Conservation (phyloP, 345 rosid genomes). For the Acer campestre region DNA sequence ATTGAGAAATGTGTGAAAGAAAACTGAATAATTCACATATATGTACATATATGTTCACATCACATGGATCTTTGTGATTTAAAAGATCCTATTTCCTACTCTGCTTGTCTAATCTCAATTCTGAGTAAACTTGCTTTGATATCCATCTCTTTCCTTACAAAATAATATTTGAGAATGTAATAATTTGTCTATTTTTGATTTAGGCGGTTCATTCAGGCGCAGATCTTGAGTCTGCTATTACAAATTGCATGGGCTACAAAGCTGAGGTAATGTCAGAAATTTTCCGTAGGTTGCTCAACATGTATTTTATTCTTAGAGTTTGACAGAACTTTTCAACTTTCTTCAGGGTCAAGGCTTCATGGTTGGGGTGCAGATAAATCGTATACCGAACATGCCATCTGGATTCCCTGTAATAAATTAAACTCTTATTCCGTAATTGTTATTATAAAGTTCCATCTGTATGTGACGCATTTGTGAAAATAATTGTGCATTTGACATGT, state of each 20-base stretch:
- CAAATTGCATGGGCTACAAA: slow-evolving; percentile 94
- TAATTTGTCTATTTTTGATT: slow-evolving; percentile 23
- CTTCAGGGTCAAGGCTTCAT: slow-evolving; percentile 96
- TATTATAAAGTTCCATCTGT: slow-evolving; percentile 15
- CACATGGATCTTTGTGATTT: background rate
- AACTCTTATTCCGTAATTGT: slow-evolving; percentile 22
- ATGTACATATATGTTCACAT: background rate
- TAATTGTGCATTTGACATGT: slow-evolving; percentile 8
- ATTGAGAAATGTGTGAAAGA: slow-evolving; percentile 1
- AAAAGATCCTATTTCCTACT: background rate
- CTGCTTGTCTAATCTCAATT: slow-evolving; percentile 8
- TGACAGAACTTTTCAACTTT: slow-evolving; percentile 26
- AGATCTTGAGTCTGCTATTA: slow-evolving; percentile 93
- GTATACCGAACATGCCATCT: slow-evolving; percentile 84
- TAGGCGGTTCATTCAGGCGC: slow-evolving; percentile 99
- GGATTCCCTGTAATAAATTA: slow-evolving; percentile 78
- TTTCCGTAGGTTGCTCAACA: slow-evolving; percentile 23
- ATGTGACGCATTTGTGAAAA: slow-evolving; percentile 18
- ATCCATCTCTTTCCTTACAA: slow-evolving; percentile 1
- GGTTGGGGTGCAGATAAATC: slow-evolving; percentile 98
- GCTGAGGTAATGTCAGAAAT: slow-evolving; percentile 58
- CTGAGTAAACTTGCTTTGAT: slow-evolving; percentile 17
- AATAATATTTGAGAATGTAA: background rate
- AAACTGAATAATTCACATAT: background rate
- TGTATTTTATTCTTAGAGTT: slow-evolving; percentile 19